Evolutionary conservation across 2,329 filamentous ascomycete species (phyloP).

Genomic region (Ophiocordyceps sinensis): DNA sequence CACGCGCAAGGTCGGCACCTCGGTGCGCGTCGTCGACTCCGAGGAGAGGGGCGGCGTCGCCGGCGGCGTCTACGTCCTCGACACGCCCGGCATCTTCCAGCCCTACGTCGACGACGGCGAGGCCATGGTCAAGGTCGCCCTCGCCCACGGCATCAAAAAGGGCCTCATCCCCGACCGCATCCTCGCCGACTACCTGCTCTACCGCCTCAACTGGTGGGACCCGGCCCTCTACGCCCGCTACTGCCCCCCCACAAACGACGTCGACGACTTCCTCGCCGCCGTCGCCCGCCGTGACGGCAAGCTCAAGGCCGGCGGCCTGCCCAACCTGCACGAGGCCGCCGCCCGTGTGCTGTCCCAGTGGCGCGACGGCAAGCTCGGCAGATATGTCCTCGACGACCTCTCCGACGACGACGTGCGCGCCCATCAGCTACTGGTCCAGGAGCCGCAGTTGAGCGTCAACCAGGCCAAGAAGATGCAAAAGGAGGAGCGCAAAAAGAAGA

Average conservation of each 20-base stretch:
- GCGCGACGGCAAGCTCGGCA: constrained; percentile 61
- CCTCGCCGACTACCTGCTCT: constrained; percentile 83
- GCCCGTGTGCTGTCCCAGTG: constrained; percentile 71
- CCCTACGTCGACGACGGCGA: constrained; percentile 77
- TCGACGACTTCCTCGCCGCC: constrained; percentile 54
- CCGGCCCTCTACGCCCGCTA: constrained; percentile 48
- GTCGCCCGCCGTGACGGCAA: constrained; percentile 65
- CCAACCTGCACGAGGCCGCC: constrained; percentile 59
- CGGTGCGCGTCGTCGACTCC: constrained; percentile 56
- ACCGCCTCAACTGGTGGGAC: constrained; percentile 58
- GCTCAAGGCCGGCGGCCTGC: constrained; percentile 55
- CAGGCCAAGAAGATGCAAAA: constrained; percentile 57
- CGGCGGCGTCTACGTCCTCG: constrained; percentile 66
- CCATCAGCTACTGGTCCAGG: constrained; percentile 31
- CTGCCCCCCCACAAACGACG: constrained; percentile 66
- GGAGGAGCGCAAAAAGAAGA: constrained; percentile 35
- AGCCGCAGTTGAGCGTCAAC: constrained; percentile 43
- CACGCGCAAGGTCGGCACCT: constrained; percentile 69
- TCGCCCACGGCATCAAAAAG: constrained; percentile 84
- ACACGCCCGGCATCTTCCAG: constrained; percentile 91
- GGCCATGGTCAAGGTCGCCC: constrained; percentile 86
- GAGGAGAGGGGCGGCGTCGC: constrained; percentile 28
- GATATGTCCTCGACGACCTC: constrained; percentile 68
- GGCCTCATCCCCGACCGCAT: constrained; percentile 65
- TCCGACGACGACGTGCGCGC: constrained; percentile 38